Conservation (phyloP, 225 moss, liverwort and hornwort genomes). For the Marchantia paleacea region DNA sequence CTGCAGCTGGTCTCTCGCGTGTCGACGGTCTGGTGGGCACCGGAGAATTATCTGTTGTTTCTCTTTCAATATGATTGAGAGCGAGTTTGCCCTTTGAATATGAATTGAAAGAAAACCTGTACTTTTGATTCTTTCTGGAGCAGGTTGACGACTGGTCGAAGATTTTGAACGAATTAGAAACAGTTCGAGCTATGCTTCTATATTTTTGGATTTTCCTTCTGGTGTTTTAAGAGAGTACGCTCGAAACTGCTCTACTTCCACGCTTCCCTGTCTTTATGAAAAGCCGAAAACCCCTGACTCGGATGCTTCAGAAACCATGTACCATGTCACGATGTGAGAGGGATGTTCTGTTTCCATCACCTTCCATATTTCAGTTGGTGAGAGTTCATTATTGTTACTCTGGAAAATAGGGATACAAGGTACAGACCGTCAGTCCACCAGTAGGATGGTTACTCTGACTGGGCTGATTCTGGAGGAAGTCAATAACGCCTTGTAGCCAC, state of each 20-base stretch:
- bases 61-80: not conserved
- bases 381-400: not conserved
- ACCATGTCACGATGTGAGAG: not conserved
- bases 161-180: not conserved
- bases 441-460: too few species aligned
- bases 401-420: not conserved
- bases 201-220: not conserved
- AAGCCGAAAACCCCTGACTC: not conserved
- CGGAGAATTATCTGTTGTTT: not conserved
- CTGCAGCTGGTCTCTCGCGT: constrained; percentile 8
- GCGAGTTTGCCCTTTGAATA: not conserved
- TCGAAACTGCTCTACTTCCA: not conserved
- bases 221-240: not conserved
- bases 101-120: constrained; percentile 7
- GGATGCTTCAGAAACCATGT: not conserved
- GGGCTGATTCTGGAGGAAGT: too few species aligned
- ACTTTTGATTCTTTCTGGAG: constrained; percentile 6
- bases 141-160: not conserved
- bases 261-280: not conserved
- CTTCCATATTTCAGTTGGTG: not conserved
- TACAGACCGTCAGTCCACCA: not conserved
- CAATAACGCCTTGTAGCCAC: too few species aligned
- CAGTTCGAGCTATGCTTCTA: not conserved
- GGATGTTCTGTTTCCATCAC: not conserved
- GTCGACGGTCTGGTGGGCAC: not conserved